Evolutionary conservation across 2,329 filamentous ascomycete genomes (phyloP).

Genomic region (Sclerotinia glacialis): DNA sequence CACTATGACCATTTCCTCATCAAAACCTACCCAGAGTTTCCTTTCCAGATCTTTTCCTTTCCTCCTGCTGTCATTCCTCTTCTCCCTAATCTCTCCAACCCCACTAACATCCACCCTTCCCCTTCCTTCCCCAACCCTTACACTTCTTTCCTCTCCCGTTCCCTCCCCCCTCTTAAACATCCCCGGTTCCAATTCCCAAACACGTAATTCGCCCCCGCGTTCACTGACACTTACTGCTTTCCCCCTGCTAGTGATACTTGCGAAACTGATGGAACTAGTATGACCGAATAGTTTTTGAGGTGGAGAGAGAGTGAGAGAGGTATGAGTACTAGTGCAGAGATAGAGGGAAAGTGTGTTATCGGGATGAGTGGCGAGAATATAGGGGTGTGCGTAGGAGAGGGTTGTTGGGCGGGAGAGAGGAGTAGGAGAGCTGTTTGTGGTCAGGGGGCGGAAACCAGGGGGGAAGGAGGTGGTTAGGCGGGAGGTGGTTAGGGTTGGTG

Average conservation of each 20-base stretch:
- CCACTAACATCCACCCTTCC: constrained; percentile 40
- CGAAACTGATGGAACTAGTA: constrained; percentile 65
- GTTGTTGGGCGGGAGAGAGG: constrained; percentile 29
- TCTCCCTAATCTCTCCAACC: constrained; percentile 48
- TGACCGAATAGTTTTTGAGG: constrained; percentile 69
- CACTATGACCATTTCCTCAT: constrained; percentile 68
- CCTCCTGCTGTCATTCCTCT: constrained; percentile 29
- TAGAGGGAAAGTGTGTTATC: constrained; percentile 72
- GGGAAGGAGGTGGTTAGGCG: constrained; percentile 11
- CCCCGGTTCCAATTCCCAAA: constrained; percentile 35
- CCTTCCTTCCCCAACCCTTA: constrained; percentile 11
- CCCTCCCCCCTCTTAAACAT: constrained; percentile 31
- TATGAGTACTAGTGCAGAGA: constrained; percentile 60
- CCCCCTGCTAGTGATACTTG: constrained; percentile 64
- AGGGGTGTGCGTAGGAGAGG: constrained; percentile 57
- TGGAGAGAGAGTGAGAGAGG: constrained; percentile 54
- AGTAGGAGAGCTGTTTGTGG: background rate
- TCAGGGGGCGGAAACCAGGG: constrained; percentile 1
- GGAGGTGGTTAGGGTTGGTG: constrained; percentile 5
- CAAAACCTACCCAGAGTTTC: constrained; percentile 63
- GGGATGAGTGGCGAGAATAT: constrained; percentile 64
- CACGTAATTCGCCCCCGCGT: constrained; percentile 15
- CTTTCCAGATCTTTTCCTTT: constrained; percentile 20
- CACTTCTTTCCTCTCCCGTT: constrained; percentile 27
- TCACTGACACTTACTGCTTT: constrained; percentile 59